These are phyloP conservation scores for Pyricularia sp. DNA, from an alignment of 2,329 filamentous ascomycete species.

Conservation along the genomic window DNA sequence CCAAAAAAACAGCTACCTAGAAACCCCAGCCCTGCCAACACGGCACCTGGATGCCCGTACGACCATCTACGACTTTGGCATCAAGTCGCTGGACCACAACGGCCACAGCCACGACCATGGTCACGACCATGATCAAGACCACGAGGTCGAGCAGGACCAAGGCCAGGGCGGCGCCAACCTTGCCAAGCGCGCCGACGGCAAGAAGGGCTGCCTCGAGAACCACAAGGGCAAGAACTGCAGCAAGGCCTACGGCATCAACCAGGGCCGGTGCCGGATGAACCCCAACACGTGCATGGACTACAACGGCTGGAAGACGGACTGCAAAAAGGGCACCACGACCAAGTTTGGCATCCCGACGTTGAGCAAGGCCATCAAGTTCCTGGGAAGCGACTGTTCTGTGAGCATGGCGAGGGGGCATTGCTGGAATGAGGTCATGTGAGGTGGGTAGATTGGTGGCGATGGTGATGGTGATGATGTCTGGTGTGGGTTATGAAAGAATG, in stretches of 20 bases:
- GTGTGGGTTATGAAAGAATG: not conserved
- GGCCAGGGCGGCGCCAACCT: not conserved
- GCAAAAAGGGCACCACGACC: conserved; percentile 5
- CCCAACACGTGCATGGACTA: conserved; percentile 6
- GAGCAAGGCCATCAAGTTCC: conserved; percentile 4
- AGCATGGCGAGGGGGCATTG: conserved; percentile 4
- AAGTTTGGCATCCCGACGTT: conserved; percentile 2
- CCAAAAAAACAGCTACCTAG: not conserved
- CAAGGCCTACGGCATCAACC: conserved; percentile 2
- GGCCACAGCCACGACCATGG: not conserved
- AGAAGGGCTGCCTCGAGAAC: conserved; percentile 4
- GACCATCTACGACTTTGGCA: conserved; percentile 4
- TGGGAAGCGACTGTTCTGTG: conserved; percentile 4
- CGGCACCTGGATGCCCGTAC: conserved; percentile 1
- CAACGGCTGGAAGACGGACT: conserved; percentile 7
- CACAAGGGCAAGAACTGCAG: conserved; percentile 6
- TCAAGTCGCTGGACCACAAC: conserved; percentile 5
- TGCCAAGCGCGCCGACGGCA: not conserved
- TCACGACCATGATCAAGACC: not conserved
- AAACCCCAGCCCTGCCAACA: conserved; percentile 1
- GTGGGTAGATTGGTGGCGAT: not conserved
- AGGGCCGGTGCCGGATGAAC: conserved; percentile 4
- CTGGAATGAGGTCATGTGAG: conserved; percentile 5
- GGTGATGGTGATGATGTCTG: not conserved
- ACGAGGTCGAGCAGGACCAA: not conserved